These are phyloP conservation scores for Claviceps humidiphila DNA, from an alignment of 2,329 filamentous ascomycete species.

Conservation along the genomic window DNA sequence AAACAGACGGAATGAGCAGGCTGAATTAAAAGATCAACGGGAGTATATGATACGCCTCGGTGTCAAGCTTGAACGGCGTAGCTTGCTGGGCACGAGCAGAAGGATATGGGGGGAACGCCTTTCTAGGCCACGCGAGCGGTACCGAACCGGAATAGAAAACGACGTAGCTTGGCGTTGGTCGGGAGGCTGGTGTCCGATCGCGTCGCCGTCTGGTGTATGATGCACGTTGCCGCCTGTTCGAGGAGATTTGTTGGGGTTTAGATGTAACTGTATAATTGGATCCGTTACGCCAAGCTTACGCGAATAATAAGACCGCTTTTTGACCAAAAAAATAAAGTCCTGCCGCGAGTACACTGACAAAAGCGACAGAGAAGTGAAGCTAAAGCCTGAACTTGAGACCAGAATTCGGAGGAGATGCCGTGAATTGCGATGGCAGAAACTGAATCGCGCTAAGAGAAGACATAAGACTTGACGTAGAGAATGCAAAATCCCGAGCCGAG, in stretches of 20 bases:
- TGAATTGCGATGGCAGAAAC: not conserved
- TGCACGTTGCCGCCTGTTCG: conserved; percentile 4
- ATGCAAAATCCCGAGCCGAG: no score
- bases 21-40: not conserved
- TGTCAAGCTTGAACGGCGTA: not conserved
- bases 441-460: not conserved
- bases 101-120: not conserved
- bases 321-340: not conserved
- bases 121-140: not conserved
- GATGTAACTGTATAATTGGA: conserved; percentile 1
- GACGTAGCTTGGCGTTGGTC: not conserved
- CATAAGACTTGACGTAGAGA: not conserved
- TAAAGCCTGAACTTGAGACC: not conserved
- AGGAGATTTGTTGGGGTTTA: conserved; percentile 2
- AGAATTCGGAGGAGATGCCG: not conserved
- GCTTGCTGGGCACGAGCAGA: not conserved
- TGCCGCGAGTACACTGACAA: not conserved
- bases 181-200: not conserved
- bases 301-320: conserved; percentile 1
- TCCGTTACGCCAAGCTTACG: not conserved
- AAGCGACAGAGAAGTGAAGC: not conserved
- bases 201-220: conserved; percentile 7
- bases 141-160: conserved; percentile 1
- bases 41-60: not conserved
- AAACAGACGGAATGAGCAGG: not conserved